Percentiles rank a stretch among this genome's conserved stretches.
Conservation (phyloP, 2,329 filamentous ascomycete genomes). For the Nemania bipapillata region DNA sequence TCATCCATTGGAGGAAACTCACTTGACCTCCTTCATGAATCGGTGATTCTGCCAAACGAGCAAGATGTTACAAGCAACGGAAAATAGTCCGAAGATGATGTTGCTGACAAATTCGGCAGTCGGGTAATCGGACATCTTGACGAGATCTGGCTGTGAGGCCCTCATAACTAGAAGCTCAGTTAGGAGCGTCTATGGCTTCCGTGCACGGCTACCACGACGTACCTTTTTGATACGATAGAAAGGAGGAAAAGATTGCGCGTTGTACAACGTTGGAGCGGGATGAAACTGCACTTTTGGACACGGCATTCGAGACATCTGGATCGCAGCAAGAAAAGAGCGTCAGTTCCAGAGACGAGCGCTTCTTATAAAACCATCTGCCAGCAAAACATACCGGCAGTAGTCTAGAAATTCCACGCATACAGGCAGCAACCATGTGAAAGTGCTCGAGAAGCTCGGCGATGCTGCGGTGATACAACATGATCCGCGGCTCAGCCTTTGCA, state of each 20-base stretch:
- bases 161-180: background rate
- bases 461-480: conserved; percentile 28
- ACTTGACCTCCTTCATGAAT: conserved; percentile 27
- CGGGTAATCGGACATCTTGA: conserved; percentile 23
- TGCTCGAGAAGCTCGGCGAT: no score
- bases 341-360: background rate
- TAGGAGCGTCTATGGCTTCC: background rate
- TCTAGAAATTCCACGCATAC: background rate
- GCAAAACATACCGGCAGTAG: background rate
- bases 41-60: conserved; percentile 27
- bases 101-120: conserved; percentile 26
- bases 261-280: background rate
- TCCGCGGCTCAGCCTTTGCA: conserved; percentile 19
- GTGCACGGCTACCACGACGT: background rate
- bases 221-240: background rate
- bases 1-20: background rate
- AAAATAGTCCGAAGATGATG: conserved; percentile 27
- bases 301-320: background rate
- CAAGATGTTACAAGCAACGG: conserved; percentile 21
- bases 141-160: background rate
- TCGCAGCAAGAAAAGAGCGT: background rate
- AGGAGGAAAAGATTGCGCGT: background rate
- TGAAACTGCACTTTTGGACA: background rate
- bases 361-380: conserved; percentile 15
- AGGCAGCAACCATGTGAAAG: conserved; percentile 8